These are phyloP conservation scores for Epichloe bromicola DNA, from an alignment of 2,329 filamentous ascomycete genomes.

Conservation along the genomic window DNA sequence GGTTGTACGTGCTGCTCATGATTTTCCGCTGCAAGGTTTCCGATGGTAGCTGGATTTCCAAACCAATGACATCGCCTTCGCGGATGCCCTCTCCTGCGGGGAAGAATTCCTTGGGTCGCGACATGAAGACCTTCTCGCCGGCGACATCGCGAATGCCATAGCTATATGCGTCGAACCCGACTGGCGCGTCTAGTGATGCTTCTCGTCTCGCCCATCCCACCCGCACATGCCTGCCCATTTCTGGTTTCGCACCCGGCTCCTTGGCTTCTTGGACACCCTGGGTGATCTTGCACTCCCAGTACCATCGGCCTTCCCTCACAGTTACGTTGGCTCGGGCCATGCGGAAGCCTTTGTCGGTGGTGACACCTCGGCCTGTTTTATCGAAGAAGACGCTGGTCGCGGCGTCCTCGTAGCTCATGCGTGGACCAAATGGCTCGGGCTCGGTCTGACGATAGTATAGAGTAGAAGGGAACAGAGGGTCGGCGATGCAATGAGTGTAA, in stretches of 20 bases:
- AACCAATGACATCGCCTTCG: constrained; percentile 86
- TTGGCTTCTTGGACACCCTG: constrained; percentile 46
- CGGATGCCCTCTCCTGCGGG: constrained; percentile 63
- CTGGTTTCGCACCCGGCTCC: constrained; percentile 28
- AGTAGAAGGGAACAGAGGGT: constrained; percentile 73
- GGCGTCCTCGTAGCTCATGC: constrained; percentile 87
- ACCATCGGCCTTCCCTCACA: constrained; percentile 78
- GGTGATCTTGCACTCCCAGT: constrained; percentile 87
- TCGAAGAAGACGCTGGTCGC: constrained; percentile 77
- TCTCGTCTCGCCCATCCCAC: constrained; percentile 79
- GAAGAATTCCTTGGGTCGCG: constrained; percentile 83
- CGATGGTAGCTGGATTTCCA: constrained; percentile 84
- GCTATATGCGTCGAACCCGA: constrained; percentile 83
- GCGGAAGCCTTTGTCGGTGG: constrained; percentile 84
- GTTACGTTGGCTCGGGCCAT: constrained; percentile 85
- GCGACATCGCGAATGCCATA: constrained; percentile 84
- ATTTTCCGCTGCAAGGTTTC: constrained; percentile 79
- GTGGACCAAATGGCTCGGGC: constrained; percentile 66
- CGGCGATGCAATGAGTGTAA: constrained; percentile 83
- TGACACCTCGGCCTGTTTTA: constrained; percentile 60
- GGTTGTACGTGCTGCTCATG: constrained; percentile 77
- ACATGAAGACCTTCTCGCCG: constrained; percentile 88
- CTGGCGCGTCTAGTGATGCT: constrained; percentile 68
- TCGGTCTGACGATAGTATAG: constrained; percentile 87
- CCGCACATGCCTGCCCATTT: constrained; percentile 54